phyloP scores from a whole-genome alignment of 495 filamentous ascomycete genomes.

The Penicillium daleae region DNA sequence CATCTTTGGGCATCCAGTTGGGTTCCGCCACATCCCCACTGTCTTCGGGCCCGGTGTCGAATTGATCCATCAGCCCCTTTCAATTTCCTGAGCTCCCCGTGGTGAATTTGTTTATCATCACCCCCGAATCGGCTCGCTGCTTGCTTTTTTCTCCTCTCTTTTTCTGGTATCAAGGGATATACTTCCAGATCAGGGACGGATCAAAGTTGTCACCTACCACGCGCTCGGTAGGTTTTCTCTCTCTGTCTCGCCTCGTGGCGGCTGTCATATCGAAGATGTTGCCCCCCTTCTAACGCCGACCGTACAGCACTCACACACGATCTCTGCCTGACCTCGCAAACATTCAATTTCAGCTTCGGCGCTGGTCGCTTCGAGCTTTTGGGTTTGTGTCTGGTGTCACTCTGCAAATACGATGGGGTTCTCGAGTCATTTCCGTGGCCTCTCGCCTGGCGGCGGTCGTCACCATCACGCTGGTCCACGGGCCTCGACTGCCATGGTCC shows the following conservation, averaged over 20 bases:
- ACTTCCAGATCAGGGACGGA: neutral
- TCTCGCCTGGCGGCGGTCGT: constrained; percentile 43
- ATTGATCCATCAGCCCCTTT: constrained; percentile 16
- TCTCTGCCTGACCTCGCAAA: neutral
- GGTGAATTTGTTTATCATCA: neutral
- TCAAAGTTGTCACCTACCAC: neutral
- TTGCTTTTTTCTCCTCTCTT: constrained; percentile 5
- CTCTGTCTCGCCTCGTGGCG: neutral
- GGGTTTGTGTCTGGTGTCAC: neutral
- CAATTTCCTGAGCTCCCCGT: constrained; percentile 16
- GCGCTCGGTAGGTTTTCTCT: neutral
- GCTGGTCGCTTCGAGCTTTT: neutral
- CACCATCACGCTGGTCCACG: constrained; percentile 43
- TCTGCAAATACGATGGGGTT: constrained; percentile 18
- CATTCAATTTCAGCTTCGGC: neutral
- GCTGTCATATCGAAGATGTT: neutral
- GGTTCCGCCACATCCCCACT: constrained; percentile 4
- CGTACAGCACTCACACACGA: neutral
- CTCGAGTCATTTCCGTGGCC: constrained; percentile 25
- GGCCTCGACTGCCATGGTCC: constrained; percentile 53
- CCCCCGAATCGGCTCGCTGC: neutral
- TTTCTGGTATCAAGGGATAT: constrained; percentile 6
- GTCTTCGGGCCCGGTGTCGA: constrained; percentile 5
- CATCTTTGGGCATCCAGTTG: constrained; percentile 20
- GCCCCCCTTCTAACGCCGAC: constrained; percentile 2